Evolutionary conservation across 2,329 filamentous ascomycete species (phyloP).

Genomic region (Alternaria gaisen): DNA sequence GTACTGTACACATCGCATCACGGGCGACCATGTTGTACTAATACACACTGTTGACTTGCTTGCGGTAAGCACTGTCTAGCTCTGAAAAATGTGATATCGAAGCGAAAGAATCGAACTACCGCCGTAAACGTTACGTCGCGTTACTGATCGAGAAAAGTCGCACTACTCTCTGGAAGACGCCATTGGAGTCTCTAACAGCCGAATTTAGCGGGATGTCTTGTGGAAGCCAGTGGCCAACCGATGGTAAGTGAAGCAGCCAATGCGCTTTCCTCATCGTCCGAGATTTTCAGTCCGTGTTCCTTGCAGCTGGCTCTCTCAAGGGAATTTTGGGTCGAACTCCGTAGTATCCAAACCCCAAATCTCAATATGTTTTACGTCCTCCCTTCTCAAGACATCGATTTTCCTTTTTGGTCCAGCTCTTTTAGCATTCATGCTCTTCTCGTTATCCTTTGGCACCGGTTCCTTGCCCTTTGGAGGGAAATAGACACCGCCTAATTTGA

Average conservation of each 20-base stretch:
- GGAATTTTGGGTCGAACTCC: constrained; percentile 43
- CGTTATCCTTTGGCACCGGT: constrained; percentile 15
- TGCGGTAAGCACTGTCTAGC: neutral
- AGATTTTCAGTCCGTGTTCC: neutral
- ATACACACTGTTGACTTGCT: neutral
- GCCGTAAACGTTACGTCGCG: neutral
- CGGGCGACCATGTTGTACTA: neutral
- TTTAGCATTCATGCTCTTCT: constrained; percentile 39
- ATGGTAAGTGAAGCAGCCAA: neutral
- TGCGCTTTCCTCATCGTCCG: neutral
- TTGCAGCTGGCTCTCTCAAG: constrained; percentile 18
- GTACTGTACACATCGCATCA: neutral
- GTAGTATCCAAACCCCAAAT: constrained; percentile 57
- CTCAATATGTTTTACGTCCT: constrained; percentile 53
- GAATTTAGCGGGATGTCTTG: neutral
- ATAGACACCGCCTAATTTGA: constrained; percentile 47
- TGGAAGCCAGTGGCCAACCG: neutral
- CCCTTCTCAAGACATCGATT: constrained; percentile 43
- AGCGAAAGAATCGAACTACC: neutral
- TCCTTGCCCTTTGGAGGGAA: constrained; percentile 30
- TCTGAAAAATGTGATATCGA: neutral
- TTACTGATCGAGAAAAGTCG: neutral
- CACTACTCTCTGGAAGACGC: too few species aligned
- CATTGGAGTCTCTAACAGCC: neutral
- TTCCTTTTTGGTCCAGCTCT: constrained; percentile 40